Evolutionary conservation across 495 filamentous ascomycete genomes (phyloP), one percentile per base, ranked within the genome.

Genomic region (Penicillium soppii): DNA sequence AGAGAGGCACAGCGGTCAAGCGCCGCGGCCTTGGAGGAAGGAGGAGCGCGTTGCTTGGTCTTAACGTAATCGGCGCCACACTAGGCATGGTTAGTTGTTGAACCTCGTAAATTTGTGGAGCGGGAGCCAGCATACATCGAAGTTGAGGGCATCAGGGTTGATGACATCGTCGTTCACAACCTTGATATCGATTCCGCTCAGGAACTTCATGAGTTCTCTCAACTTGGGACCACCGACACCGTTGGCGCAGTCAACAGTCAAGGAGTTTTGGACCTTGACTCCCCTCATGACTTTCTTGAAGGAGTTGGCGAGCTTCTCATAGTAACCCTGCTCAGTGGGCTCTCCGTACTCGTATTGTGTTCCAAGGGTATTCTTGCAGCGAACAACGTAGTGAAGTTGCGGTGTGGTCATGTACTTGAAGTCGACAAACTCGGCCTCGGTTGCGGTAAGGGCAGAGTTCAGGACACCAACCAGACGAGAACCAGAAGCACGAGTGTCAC

Each of bases 41-140:
- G 88, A 13, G 95, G 94, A 53, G 90, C 87, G 42, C 91, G 85
- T 73, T 97, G 95, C 68, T 90, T 89, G 10, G 94, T 97, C 70
- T 98, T 98, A 53, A 98, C 95, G 52, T 85, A 97, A 65, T 98
- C 94, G 66, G 94, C 94, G 69, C 94, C 94, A 61, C 90, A 96
- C 89, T 95, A 50, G 13, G 37, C 36, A 45, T 23, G 26, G 27
- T 61, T 58, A 67, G 62, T 42, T 47, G 30, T 43, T 43, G 43
- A 36, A n/a, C n/a, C n/a, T 19, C 12, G 29, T 19, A 40, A 20
- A 21, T 27, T 52, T 17, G 12, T 13, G 36, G 10, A 26, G 20
- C 5, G 10, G 13, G 40, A 30, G 35, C 35, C 35, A 36, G 38
- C 78, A 53, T 80, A 92, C 90, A 62, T 96, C 88, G 23, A 87